Evolutionary conservation across 2,329 filamentous ascomycete genomes (phyloP).

Genomic region (Ophiocordyceps robertsii): DNA sequence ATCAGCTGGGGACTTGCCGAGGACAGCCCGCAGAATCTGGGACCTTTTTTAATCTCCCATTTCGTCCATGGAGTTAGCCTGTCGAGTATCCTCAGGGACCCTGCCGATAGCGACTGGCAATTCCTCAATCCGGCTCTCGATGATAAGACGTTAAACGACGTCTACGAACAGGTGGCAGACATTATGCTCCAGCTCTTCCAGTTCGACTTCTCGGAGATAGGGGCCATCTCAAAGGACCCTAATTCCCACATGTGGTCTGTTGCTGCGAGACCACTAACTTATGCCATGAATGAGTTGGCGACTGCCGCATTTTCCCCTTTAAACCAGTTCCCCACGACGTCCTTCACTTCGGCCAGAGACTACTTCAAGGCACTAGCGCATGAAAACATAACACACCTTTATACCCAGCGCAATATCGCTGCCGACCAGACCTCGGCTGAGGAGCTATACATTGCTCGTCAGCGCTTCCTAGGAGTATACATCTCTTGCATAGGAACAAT

Average conservation of each 20-base stretch:
- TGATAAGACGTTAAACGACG: not conserved
- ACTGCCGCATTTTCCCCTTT: conserved; percentile 3
- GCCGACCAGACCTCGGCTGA: conserved; percentile 12
- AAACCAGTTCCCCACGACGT: not conserved
- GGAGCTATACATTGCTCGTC: conserved; percentile 4
- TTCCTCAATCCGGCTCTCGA: not conserved
- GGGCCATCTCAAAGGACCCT: not conserved
- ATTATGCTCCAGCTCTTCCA: not conserved
- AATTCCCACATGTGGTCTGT: not conserved
- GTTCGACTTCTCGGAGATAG: not conserved
- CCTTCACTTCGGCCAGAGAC: not conserved
- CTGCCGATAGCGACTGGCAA: not conserved
- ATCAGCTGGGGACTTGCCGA: not conserved
- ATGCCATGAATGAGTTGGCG: not conserved
- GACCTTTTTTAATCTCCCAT: not conserved
- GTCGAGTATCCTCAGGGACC: not conserved
- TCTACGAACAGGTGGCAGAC: not conserved
- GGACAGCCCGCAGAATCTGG: not conserved
- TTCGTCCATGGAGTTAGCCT: not conserved
- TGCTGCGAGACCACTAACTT: not conserved
- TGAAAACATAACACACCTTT: conserved; percentile 4
- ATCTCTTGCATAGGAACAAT: too few relatives aligned
- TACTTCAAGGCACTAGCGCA: not conserved
- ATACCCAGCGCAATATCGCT: conserved; percentile 17
- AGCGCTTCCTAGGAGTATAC: too few relatives aligned